phyloP scores from a whole-genome alignment of 1,284 basidiomycete species.

The Hortiboletus rubellus region DNA sequence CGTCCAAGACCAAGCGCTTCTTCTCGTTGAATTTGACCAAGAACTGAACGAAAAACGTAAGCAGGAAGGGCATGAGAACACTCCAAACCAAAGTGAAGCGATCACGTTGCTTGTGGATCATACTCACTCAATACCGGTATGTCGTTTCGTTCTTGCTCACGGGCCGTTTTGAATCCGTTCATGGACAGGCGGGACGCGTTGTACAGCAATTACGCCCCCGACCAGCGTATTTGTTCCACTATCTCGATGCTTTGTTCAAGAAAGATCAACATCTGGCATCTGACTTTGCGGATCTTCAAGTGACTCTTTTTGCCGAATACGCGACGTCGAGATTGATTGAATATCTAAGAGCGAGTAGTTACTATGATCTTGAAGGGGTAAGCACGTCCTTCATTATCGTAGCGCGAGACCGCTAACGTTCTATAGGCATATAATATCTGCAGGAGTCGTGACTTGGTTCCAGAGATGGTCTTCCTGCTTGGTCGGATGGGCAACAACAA shows the following conservation, averaged over 20 bases:
- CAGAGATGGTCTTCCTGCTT: conserved; percentile 97
- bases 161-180: not conserved
- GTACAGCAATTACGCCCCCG: conserved; percentile 82
- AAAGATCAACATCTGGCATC: conserved; percentile 83
- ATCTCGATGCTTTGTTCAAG: conserved; percentile 88
- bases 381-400: conserved; percentile 13
- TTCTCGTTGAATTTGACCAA: conserved; percentile 93
- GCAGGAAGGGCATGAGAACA: conserved; percentile 40
- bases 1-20: conserved; percentile 89
- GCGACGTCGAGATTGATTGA: conserved; percentile 80
- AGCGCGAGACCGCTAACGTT: not conserved
- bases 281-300: conserved; percentile 84
- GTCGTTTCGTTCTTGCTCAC: conserved; percentile 26
- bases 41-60: conserved; percentile 71
- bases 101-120: conserved; percentile 92
- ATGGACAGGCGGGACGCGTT: conserved; percentile 74
- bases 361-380: conserved; percentile 88
- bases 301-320: conserved; percentile 91
- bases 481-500: conserved; percentile 98
- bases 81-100: conserved; percentile 58
- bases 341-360: conserved; percentile 89
- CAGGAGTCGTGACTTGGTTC: conserved; percentile 82
- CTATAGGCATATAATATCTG: conserved; percentile 85
- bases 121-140: conserved; percentile 91
- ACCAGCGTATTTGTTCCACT: conserved; percentile 87